Evolutionary conservation across 768 basidiomycete genomes (phyloP), one percentile per base, ranked within the genome.

Genomic region (Podaxis mareebaensis): DNA sequence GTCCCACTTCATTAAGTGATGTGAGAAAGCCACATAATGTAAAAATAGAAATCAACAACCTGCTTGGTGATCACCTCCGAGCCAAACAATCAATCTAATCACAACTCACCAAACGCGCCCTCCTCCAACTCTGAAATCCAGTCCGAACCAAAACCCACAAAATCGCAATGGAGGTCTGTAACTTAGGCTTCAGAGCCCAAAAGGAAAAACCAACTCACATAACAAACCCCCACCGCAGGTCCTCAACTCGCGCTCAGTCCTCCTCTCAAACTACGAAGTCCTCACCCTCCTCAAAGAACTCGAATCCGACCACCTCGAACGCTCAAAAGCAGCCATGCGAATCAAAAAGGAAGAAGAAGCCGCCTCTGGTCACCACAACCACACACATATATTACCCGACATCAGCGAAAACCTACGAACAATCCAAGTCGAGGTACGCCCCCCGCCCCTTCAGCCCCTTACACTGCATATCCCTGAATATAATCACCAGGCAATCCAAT

Each of bases 231-330:
- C 48, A 33, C 33, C 33, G 1, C 20, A 93, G 90, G 85, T 92
- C 26, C 69, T 93, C 62, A 86, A 90, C 65, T 70, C 87, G 11
- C 85, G 91, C 57, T 79, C 91, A 15, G 87, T 92, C n/a, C 85
- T 96, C 58, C 83, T 98, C 15, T 91, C 93, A 36, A 96, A 97
- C 75, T 86, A 81, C 69, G 96, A 98, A 74, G 95, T 97, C 64
- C 78, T 96, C 52, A 70, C 82, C 17, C 83, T 95, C 59, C 83
- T 97, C 57, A 84, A 86, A 30, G 85, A 90, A 60, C 88, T 93
- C 44, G 91, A 95, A 72, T 78, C 75, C 13, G 90, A 93, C 67
- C 87, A 93, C 72, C 73, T 91, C 46, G 79, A 85, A 0, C 85
- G 87, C 40, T 81, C 88, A 51, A 90, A 88, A 71, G 83, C 88